Conservation (phyloP, 331 rosid species). For the Acacia concinna region DNA sequence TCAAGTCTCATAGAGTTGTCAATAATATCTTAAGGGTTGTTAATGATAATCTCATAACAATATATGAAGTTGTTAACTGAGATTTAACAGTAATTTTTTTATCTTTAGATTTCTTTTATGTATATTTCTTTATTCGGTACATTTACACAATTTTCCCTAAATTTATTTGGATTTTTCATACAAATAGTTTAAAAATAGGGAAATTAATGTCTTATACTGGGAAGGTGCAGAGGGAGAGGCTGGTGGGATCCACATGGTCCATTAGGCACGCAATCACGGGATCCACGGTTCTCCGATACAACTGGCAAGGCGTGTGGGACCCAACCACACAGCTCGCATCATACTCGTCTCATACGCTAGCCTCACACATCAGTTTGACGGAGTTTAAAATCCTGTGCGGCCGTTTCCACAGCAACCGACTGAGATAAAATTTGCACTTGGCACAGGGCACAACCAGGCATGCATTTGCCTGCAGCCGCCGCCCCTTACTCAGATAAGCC, state of each 20-base stretch:
- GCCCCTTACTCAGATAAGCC: not conserved
- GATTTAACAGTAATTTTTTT: no score
- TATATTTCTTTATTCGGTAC: no score
- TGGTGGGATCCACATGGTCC: constrained; percentile 46
- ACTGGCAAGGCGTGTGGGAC: constrained; percentile 66
- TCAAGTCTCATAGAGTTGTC: no score
- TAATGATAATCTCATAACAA: no score
- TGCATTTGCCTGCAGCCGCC: not conserved
- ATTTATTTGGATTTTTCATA: not conserved
- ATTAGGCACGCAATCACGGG: constrained; percentile 53
- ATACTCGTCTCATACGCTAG: constrained; percentile 24
- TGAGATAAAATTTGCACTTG: not conserved
- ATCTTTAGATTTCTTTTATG: no score
- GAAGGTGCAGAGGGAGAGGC: not conserved
- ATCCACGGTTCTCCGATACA: constrained; percentile 45
- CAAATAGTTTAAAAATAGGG: not conserved
- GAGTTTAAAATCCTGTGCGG: constrained; percentile 7
- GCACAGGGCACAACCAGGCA: not conserved
- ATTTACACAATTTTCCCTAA: no score
- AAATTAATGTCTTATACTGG: constrained; percentile 1
- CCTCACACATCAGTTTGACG: not conserved
- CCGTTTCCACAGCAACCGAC: not conserved
- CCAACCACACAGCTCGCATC: constrained; percentile 26
- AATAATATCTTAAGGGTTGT: no score
- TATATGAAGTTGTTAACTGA: no score